Evolutionary conservation across 2,329 filamentous ascomycete species (phyloP).

Genomic region (Ramularia endophylla): DNA sequence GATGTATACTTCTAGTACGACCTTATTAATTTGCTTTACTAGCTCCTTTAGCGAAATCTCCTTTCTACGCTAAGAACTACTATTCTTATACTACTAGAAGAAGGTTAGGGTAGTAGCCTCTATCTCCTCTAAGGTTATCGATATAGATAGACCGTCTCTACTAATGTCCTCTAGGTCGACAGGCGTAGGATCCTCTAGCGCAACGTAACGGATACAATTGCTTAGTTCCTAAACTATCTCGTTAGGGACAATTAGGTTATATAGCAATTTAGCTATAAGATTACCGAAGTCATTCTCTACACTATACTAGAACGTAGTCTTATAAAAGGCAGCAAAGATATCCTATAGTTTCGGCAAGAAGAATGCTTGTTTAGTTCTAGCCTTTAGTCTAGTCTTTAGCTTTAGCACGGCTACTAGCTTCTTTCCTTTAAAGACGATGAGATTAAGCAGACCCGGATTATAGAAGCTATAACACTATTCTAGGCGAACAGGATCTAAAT

Average conservation of each 20-base stretch:
- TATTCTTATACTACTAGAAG: background rate
- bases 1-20: background rate
- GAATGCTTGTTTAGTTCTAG: background rate
- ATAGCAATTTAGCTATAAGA: background rate
- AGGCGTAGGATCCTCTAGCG: background rate
- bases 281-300: background rate
- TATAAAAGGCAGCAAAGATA: background rate
- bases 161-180: background rate
- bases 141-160: too few relatives aligned
- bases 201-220: background rate
- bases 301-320: background rate
- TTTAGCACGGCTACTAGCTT: background rate
- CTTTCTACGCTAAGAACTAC: background rate
- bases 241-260: constrained; percentile 1
- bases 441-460: background rate
- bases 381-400: background rate
- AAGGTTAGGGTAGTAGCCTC: background rate
- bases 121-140: background rate
- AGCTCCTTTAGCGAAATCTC: background rate
- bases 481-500: background rate
- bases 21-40: background rate
- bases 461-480: background rate
- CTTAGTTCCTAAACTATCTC: background rate
- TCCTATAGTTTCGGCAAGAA: background rate
- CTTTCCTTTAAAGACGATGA: background rate